A percentile compares a stretch with the other conserved stretches of the same genome.
Evolutionary conservation across 2,329 filamentous ascomycete genomes (phyloP).

Genomic region (Tympanopsis confertula): DNA sequence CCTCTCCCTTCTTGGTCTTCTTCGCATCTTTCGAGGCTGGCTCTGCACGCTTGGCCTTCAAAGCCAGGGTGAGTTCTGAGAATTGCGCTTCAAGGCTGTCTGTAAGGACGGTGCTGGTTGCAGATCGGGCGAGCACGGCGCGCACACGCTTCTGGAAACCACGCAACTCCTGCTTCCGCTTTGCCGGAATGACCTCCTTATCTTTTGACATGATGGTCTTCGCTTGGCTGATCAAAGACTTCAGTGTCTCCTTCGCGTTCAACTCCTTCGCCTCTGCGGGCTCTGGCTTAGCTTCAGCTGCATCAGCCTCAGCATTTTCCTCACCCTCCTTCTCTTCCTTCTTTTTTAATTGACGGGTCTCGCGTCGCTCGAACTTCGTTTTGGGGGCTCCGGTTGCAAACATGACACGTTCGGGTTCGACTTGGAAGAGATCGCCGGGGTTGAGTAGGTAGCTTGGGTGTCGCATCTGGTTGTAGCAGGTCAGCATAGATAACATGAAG

Average conservation of each 20-base stretch:
- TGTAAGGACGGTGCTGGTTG: constrained; percentile 31
- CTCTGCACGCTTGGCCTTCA: constrained; percentile 5
- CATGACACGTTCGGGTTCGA: constrained; percentile 78
- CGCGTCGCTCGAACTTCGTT: constrained; percentile 13
- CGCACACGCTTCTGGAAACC: constrained; percentile 57
- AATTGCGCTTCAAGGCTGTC: constrained; percentile 40
- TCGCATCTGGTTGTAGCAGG: constrained; percentile 62
- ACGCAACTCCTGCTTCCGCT: constrained; percentile 66
- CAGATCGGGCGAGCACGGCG: constrained; percentile 45
- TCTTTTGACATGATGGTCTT: constrained; percentile 43
- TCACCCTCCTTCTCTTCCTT: constrained; percentile 8
- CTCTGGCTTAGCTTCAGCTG: constrained; percentile 11
- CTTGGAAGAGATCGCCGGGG: constrained; percentile 96
- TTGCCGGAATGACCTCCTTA: constrained; percentile 43
- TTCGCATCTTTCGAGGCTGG: constrained; percentile 9
- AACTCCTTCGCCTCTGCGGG: constrained; percentile 11
- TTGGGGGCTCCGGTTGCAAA: constrained; percentile 74
- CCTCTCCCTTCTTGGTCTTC: constrained; percentile 7
- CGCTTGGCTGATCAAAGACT: constrained; percentile 40
- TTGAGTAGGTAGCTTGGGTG: constrained; percentile 90
- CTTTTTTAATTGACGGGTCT: not conserved
- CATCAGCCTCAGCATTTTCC: not conserved
- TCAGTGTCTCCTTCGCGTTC: constrained; percentile 24
- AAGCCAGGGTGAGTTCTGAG: constrained; percentile 22
- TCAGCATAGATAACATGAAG: not conserved